Evolutionary conservation across 805 yeast species (phyloP).

Genomic region (Yarrowia sp.): DNA sequence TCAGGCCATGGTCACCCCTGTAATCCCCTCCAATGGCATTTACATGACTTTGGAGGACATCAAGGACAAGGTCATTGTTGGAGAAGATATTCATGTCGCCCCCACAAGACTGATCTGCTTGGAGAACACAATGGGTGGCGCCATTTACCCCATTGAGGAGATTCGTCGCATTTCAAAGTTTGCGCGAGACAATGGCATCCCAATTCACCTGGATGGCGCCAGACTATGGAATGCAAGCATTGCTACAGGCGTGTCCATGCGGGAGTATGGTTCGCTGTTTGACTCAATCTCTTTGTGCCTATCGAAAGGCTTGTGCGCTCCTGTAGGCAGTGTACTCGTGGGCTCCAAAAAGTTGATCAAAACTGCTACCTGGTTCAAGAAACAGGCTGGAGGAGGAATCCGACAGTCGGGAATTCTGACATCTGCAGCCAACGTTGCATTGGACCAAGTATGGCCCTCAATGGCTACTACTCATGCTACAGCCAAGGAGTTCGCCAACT

Average conservation of each 20-base stretch:
- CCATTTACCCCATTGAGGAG: conserved; percentile 76
- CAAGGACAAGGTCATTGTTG: conserved; percentile 58
- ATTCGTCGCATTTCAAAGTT: conserved; percentile 65
- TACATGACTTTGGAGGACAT: conserved; percentile 81
- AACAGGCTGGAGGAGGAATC: conserved; percentile 91
- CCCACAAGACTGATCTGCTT: conserved; percentile 82
- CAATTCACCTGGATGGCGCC: conserved; percentile 91
- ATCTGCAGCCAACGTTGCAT: conserved; percentile 74
- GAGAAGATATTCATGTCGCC: conserved; percentile 81
- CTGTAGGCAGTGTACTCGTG: conserved; percentile 84
- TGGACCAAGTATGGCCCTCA: conserved; percentile 66
- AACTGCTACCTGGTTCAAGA: conserved; percentile 79
- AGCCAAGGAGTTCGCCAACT: conserved; percentile 48
- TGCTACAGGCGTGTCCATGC: conserved; percentile 63
- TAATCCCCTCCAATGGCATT: conserved; percentile 69
- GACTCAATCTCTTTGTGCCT: conserved; percentile 89
- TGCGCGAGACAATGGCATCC: conserved; percentile 57
- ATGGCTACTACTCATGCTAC: conserved; percentile 49
- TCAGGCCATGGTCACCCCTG: conserved; percentile 88
- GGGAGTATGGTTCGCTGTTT: conserved; percentile 69
- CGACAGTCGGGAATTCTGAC: conserved; percentile 83
- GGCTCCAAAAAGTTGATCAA: conserved; percentile 57
- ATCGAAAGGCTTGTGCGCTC: conserved; percentile 89
- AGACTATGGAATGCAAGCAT: conserved; percentile 87
- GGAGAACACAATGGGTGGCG: conserved; percentile 87